phyloP scores from a whole-genome alignment of 2,329 filamentous ascomycete genomes.

The Exophiala viscosa region DNA sequence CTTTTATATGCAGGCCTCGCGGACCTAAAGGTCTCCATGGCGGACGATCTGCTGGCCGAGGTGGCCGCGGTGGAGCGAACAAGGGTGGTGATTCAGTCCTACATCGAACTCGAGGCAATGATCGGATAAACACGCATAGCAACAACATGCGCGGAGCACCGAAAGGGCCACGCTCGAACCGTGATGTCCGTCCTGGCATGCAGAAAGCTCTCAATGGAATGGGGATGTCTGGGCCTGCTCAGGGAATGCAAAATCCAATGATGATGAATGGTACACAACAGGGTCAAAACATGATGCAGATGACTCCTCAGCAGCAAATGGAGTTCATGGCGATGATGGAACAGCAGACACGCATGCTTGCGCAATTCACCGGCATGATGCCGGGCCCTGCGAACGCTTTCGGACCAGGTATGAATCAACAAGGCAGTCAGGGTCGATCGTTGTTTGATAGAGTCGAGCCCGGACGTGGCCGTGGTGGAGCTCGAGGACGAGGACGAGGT shows the following conservation, averaged over 20 bases:
- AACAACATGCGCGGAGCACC: conserved; percentile 58
- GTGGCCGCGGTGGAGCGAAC: conserved; percentile 79
- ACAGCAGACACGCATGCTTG: conserved; percentile 83
- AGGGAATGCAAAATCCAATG: conserved; percentile 42
- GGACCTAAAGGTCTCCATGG: conserved; percentile 94
- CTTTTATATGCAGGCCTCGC: conserved; percentile 63
- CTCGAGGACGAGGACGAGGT: conserved; percentile 24
- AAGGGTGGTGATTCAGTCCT: conserved; percentile 70
- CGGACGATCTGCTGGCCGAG: conserved; percentile 61
- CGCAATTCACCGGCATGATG: conserved; percentile 59
- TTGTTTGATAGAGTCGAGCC: conserved; percentile 67
- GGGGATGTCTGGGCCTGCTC: conserved; percentile 16
- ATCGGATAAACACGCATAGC: conserved; percentile 73
- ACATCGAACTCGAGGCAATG: conserved; percentile 75
- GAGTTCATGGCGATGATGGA: conserved; percentile 74
- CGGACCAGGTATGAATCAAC: conserved; percentile 37
- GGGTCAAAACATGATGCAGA: conserved; percentile 50
- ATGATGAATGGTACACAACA: conserved; percentile 42
- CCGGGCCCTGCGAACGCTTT: conserved; percentile 51
- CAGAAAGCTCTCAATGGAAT: conserved; percentile 43
- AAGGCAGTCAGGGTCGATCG: conserved; percentile 51
- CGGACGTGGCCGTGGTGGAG: conserved; percentile 22
- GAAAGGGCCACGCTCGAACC: conserved; percentile 61
- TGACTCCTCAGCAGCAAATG: conserved; percentile 67
- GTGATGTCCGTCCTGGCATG: conserved; percentile 44